Percentiles rank a stretch among this genome's conserved stretches.
Evolutionary conservation across 2,329 filamentous ascomycete species (phyloP).

Genomic region (Paraphoma chrysanthemicola): DNA sequence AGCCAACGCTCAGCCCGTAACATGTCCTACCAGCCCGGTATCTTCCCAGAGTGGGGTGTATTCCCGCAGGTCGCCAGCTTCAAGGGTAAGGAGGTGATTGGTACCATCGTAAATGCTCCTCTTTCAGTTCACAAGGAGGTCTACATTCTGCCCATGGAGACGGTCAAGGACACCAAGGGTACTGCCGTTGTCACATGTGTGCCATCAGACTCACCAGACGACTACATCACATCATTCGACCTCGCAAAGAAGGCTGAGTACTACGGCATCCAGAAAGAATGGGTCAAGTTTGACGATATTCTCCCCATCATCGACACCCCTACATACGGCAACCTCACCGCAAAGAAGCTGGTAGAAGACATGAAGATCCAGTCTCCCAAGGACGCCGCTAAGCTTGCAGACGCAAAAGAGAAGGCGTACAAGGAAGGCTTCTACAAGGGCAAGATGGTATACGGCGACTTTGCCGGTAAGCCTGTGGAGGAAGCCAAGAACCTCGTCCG

Average conservation of each 20-base stretch:
- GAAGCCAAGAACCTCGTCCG: conserved; percentile 86
- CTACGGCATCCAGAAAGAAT: conserved; percentile 93
- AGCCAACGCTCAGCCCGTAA: conserved; percentile 87
- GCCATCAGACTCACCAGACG: conserved; percentile 93
- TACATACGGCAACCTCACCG: conserved; percentile 83
- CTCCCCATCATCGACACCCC: conserved; percentile 79
- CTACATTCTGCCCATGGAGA: conserved; percentile 93
- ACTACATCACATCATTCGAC: conserved; percentile 88
- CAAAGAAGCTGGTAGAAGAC: conserved; percentile 83
- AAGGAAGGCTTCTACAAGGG: conserved; percentile 98
- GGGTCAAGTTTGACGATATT: conserved; percentile 85
- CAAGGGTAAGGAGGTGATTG: conserved; percentile 79
- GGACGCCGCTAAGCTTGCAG: conserved; percentile 85
- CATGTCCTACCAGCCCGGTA: conserved; percentile 87
- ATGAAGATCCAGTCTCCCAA: conserved; percentile 98
- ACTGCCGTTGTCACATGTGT: conserved; percentile 97
- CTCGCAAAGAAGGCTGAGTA: conserved; percentile 94
- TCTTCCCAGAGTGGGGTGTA: conserved; percentile 78
- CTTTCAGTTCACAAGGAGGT: conserved; percentile 82
- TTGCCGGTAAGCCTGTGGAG: conserved; percentile 85
- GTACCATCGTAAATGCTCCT: conserved; percentile 88
- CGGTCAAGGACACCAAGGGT: conserved; percentile 89
- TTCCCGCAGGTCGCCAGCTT: conserved; percentile 78
- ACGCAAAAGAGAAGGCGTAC: conserved; percentile 96
- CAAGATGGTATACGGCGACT: conserved; percentile 85